Evolutionary conservation across 2,329 filamentous ascomycete genomes (phyloP), one percentile per base, ranked within the genome.

Genomic region (Hypoxylon sp.): DNA sequence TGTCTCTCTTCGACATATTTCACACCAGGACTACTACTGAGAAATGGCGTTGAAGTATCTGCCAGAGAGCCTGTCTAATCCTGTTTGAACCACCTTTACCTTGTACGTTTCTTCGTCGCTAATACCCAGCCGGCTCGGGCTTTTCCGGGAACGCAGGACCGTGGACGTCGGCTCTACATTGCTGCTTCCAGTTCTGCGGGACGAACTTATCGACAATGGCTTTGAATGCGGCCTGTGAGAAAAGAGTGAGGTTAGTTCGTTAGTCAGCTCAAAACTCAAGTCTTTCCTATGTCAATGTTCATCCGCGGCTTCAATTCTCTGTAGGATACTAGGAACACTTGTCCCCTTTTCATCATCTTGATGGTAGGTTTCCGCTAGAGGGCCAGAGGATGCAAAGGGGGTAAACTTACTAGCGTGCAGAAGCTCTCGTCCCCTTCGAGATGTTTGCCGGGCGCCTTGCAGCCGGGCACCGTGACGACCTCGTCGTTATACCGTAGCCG

Each of bases 401-500:
- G 41, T 15, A 13, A 49, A 78, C 87, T 77, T 81, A 91, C 89
- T 72, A 99, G 78, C 0, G 94, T 98, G 79, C 95, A 99, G 73
- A 98, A 94, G 24, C 88, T 91, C 70, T 93, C 89, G 70, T 98
- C 91, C 0, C 93, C 93, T 0, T 92, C 87, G 2, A 97, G 83
- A 78, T 99, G 95, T 64, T 94, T 96, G 6, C 93, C 92, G 0
- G 83, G 78, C 8, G 84, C 79, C 68, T 85, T 88, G 77, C 95
- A 99, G 2, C 92, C 94, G 0, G 94, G 94, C 17, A 99, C 84
- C 13, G 84, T 87, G 73, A 98, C 87, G 3, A 93, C 86, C 55
- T 85, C 83, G 76, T 98, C 95, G 72, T 99, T 99, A 78, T 97
- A 99, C 52, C 94, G 87, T 60, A 99, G 77, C 17, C 95, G 89